Conservation (phyloP, 441 rosid species). For the Syzygium syzygioides region DNA sequence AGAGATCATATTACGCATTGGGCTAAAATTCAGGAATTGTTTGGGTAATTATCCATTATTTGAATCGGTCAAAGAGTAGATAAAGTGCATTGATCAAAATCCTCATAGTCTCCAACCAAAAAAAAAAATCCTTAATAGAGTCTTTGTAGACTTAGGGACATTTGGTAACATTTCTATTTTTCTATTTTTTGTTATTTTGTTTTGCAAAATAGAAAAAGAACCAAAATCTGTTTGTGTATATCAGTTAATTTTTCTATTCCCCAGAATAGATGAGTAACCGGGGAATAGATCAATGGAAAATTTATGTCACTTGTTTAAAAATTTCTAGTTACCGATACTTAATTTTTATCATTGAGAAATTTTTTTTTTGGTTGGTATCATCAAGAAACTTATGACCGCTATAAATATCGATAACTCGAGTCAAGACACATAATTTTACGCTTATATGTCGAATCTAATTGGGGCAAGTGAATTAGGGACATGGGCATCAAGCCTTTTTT, state of each 20-base stretch:
- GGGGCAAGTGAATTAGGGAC: not conserved
- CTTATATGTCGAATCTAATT: not conserved
- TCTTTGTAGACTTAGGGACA: not conserved
- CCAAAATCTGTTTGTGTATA: no score
- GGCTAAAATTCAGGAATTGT: no score
- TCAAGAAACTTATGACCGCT: not conserved
- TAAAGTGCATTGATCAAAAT: not conserved
- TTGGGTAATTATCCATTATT: not conserved
- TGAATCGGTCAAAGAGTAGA: not conserved
- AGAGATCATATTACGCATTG: no score
- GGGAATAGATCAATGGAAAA: not conserved
- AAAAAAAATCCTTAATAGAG: no score
- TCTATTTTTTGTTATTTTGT: no score
- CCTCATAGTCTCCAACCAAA: not conserved
- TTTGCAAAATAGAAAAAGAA: no score
- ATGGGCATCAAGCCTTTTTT: not conserved
- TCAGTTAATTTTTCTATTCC: no score
- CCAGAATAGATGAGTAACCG: no score
- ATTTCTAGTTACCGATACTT: not conserved
- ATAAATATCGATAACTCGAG: not conserved
- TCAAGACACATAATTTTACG: not conserved
- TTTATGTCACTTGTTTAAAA: not conserved
- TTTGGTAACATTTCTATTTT: no score
- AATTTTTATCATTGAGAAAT: not conserved
- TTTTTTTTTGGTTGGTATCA: no score